Base-by-base conservation (phyloP, 202 grass and related monocot genomes). In the Eragrostis tef region DNA sequence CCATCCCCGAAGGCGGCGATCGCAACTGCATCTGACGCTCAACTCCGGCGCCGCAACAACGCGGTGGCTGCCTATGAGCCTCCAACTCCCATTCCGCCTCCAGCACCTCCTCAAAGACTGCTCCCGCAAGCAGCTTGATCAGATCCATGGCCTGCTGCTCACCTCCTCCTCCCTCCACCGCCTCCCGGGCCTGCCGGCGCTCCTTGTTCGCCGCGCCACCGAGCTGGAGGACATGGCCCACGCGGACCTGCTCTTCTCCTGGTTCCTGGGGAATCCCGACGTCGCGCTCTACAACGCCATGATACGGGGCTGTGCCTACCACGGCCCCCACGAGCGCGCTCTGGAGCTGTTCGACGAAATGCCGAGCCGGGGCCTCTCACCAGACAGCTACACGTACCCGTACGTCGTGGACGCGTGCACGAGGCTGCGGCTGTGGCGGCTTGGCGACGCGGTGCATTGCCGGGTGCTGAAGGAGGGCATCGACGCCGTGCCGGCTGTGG, bases 251-350 rank as follows among this genome's bases (percentile, higher is more conserved):
- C 74, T 91, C 63, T 91, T 91, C 82, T 83, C 73, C 22, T 72
- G 46, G 6, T 43, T 78, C 20, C 67, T 15, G 2, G 56, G 6
- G 3, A 16, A 3, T 24, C 69, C 63, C 6, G 67, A 67, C 12
- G 83, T 80, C 42, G 70, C 78, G 20, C 89, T 91, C 48, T 72
- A 80, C 63, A 91, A 91, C 64, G 70, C 83, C 75, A 80, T 91
- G 79, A 88, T 91, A 13, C 63, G 86, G 3, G 86, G 75, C 0
- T 25, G 64, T 11, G 64, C 86, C 1, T 80, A 86, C 80, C 70
- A 81, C 73, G 90, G 79, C 0, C 83, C 79, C 19, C 59, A 83
- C 27, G 29, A 73, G 29, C 56, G n/a, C 63, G 73, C 83, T 27
- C 49, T 92, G 0, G 47, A 56, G 1, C 43, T 88, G 65, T 92